Percentiles rank a stretch among this genome's conserved stretches.
Evolutionary conservation across 2,329 filamentous ascomycete genomes (phyloP).

Genomic region (Karstenula rhodostoma): DNA sequence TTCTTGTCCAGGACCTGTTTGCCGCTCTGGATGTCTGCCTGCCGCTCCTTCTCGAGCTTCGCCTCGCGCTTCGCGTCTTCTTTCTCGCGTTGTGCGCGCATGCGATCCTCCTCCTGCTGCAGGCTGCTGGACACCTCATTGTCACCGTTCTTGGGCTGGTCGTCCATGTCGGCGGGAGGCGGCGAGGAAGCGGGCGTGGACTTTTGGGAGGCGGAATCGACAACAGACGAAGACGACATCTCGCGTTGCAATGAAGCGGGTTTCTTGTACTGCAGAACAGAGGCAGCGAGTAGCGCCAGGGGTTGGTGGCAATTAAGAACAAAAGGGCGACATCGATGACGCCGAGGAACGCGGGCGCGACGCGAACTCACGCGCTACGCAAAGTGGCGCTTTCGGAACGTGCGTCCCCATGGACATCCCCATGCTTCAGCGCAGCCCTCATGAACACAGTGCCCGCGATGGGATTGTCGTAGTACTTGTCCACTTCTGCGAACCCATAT

Average conservation of each 20-base stretch:
- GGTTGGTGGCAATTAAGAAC: constrained; percentile 3
- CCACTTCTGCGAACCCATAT: constrained; percentile 61
- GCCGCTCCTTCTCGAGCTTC: constrained; percentile 54
- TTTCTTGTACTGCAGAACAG: background rate
- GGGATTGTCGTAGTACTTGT: constrained; percentile 65
- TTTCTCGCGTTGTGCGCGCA: constrained; percentile 53
- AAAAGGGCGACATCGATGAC: constrained; percentile 2
- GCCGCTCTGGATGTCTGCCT: constrained; percentile 57
- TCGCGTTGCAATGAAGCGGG: background rate
- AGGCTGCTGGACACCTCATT: constrained; percentile 49
- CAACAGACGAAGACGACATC: constrained; percentile 37
- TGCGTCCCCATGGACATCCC: background rate
- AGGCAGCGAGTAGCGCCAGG: constrained; percentile 6
- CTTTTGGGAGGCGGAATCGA: constrained; percentile 33
- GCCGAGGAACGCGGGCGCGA: constrained; percentile 1
- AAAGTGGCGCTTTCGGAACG: constrained; percentile 1
- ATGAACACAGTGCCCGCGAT: constrained; percentile 63
- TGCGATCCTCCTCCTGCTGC: constrained; percentile 56
- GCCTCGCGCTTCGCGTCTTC: constrained; percentile 56
- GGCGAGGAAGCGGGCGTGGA: constrained; percentile 47
- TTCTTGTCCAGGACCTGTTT: constrained; percentile 57
- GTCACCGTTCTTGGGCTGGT: constrained; percentile 18
- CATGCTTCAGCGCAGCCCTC: constrained; percentile 44
- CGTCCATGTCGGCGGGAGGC: constrained; percentile 40
- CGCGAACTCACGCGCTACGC: constrained; percentile 13